Percentiles rank a stretch among this genome's conserved stretches.
phyloP scores from a whole-genome alignment of 2,329 filamentous ascomycete genomes.

The Cercospora beticola region DNA sequence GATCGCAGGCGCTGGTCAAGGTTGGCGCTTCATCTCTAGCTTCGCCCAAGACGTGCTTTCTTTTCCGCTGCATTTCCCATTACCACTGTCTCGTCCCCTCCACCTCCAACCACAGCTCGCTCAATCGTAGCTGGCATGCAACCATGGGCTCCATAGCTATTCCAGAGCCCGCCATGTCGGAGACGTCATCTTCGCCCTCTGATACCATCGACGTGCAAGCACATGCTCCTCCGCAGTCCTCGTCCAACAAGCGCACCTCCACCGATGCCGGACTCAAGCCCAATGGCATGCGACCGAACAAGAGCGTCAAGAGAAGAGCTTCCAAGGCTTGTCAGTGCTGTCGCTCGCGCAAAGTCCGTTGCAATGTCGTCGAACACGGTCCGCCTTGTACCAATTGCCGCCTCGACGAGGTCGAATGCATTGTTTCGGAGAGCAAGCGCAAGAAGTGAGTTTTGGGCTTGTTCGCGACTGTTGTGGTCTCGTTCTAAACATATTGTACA shows the following conservation, averaged over 20 bases:
- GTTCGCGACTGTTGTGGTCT: not conserved
- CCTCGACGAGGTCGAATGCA: conserved; percentile 74
- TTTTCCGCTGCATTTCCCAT: conserved; percentile 12
- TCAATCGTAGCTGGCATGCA: conserved; percentile 8
- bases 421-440: conserved; percentile 70
- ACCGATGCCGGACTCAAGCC: conserved; percentile 56
- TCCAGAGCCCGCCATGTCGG: conserved; percentile 28
- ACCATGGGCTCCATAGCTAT: conserved; percentile 29
- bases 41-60: conserved; percentile 17
- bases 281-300: conserved; percentile 47
- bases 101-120: conserved; percentile 8
- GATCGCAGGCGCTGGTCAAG: conserved; percentile 13
- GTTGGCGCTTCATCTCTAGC: conserved; percentile 23
- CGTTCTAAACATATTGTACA: conserved; percentile 15
- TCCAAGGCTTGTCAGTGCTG: conserved; percentile 89
- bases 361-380: conserved; percentile 84
- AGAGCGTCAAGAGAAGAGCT: conserved; percentile 77
- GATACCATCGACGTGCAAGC: conserved; percentile 29
- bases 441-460: conserved; percentile 67
- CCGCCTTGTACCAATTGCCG: conserved; percentile 86
- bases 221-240: conserved; percentile 14
- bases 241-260: conserved; percentile 55
- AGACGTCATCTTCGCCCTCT: conserved; percentile 35
- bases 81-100: conserved; percentile 10
- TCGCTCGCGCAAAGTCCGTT: conserved; percentile 84